phyloP scores from a whole-genome alignment of 179 eudicot species.

The Camellia oleifera region DNA sequence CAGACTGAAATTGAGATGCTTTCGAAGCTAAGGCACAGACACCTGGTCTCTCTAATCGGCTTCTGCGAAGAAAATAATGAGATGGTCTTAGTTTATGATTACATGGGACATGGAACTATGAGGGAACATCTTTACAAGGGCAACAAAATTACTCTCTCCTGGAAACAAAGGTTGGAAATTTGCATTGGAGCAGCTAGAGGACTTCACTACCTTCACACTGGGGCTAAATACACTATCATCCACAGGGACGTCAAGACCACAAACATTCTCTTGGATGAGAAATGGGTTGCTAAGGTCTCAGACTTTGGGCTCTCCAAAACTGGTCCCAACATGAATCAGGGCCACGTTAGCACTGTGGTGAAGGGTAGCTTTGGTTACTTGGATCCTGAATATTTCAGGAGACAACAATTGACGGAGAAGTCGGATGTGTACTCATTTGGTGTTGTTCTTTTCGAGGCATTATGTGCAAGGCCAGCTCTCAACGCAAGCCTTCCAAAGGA shows the following conservation, averaged over 20 bases:
- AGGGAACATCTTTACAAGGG: constrained; percentile 87
- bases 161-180: constrained; percentile 90
- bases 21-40: constrained; percentile 52
- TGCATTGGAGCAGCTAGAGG: constrained; percentile 78
- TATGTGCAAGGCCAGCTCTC: constrained; percentile 83
- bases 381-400: constrained; percentile 73
- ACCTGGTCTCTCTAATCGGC: constrained; percentile 54
- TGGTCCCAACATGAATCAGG: constrained; percentile 67
- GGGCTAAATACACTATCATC: constrained; percentile 82
- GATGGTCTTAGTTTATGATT: constrained; percentile 51
- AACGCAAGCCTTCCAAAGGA: constrained; percentile 80
- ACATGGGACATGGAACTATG: constrained; percentile 67
- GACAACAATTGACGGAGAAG: constrained; percentile 72
- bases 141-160: constrained; percentile 54
- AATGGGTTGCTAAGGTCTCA: constrained; percentile 87
- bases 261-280: constrained; percentile 70
- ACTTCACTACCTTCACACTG: constrained; percentile 83
- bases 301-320: constrained; percentile 86
- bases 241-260: constrained; percentile 92
- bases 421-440: constrained; percentile 83
- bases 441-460: constrained; percentile 66
- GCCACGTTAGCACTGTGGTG: constrained; percentile 80
- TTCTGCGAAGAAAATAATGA: constrained; percentile 49
- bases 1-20: constrained; percentile 61
- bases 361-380: constrained; percentile 83